Evolutionary conservation across 148 eudicot genomes (phyloP).

Genomic region (Cornus kousa): DNA sequence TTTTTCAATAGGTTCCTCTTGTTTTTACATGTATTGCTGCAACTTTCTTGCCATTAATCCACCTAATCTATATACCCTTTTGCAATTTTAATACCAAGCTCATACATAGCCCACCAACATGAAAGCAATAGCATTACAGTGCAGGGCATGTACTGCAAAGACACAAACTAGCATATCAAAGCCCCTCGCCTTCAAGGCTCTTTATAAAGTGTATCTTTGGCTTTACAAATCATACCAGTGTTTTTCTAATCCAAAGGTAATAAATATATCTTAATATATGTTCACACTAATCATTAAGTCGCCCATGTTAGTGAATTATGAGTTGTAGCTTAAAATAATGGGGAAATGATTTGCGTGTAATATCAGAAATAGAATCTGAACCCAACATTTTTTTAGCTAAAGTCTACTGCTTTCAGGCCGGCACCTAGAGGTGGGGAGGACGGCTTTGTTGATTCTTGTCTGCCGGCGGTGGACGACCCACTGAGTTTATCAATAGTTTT

Average conservation of each 20-base stretch:
- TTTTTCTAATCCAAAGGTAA: constrained; percentile 15
- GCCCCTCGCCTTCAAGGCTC: not conserved
- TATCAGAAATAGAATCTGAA: constrained; percentile 12
- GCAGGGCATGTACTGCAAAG: too few species aligned
- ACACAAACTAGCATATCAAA: too few species aligned
- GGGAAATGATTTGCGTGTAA: too few species aligned
- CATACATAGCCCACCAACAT: not conserved
- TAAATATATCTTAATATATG: constrained; percentile 1
- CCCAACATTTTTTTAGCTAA: constrained; percentile 14
- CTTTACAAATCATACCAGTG: constrained; percentile 19
- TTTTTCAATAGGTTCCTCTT: too few species aligned
- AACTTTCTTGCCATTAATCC: too few species aligned
- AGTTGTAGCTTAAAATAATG: constrained; percentile 9
- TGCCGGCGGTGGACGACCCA: constrained; percentile 24
- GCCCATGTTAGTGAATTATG: constrained; percentile 39
- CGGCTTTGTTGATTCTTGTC: constrained; percentile 31
- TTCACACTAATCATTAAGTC: constrained; percentile 23
- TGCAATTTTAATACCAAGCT: not conserved
- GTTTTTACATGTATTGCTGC: too few species aligned
- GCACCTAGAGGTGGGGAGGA: constrained; percentile 33
- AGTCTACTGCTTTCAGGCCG: constrained; percentile 15
- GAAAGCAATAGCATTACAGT: too few species aligned
- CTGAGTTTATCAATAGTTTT: constrained; percentile 3
- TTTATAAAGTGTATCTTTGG: constrained; percentile 16
- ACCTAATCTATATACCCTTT: too few species aligned